phyloP scores from a whole-genome alignment of 306 rosid species.

The Cotoneaster glaucophyllus region DNA sequence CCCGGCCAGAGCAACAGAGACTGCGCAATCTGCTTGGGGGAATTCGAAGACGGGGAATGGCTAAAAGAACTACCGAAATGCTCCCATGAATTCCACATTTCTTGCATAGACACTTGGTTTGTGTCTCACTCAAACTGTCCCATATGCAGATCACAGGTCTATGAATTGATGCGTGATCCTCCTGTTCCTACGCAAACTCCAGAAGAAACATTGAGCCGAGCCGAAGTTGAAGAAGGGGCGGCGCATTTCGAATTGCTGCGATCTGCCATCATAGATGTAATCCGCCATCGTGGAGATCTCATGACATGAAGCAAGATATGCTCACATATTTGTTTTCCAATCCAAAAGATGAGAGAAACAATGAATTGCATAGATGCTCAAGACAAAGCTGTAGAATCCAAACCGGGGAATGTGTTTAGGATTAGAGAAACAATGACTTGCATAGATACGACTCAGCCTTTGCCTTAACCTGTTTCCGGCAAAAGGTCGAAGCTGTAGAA shows the following conservation, averaged over 20 bases:
- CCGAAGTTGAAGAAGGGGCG: slow-evolving; percentile 16
- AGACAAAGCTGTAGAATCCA: neutral
- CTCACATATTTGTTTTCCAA: too few species aligned
- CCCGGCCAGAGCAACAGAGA: slow-evolving; percentile 8
- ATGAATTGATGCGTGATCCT: neutral
- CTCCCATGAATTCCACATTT: slow-evolving; percentile 39
- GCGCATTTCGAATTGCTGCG: slow-evolving; percentile 15
- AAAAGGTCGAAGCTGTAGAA: neutral
- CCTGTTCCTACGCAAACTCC: neutral
- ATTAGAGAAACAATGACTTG: too few species aligned
- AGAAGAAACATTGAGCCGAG: slow-evolving; percentile 15
- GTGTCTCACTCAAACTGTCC: slow-evolving; percentile 46
- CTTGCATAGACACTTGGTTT: slow-evolving; percentile 51
- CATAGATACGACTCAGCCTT: too few species aligned
- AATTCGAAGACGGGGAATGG: slow-evolving; percentile 55
- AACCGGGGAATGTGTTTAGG: too few species aligned
- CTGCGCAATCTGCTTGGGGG: slow-evolving; percentile 53
- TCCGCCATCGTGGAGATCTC: neutral
- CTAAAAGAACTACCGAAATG: slow-evolving; percentile 38
- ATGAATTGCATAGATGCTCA: neutral
- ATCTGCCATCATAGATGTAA: neutral
- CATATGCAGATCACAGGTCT: slow-evolving; percentile 41
- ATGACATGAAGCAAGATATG: neutral
- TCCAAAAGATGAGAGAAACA: neutral
- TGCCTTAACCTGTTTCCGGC: too few species aligned